Conservation (phyloP, 2,329 filamentous ascomycete species). For the Hypoxylon sp. region DNA sequence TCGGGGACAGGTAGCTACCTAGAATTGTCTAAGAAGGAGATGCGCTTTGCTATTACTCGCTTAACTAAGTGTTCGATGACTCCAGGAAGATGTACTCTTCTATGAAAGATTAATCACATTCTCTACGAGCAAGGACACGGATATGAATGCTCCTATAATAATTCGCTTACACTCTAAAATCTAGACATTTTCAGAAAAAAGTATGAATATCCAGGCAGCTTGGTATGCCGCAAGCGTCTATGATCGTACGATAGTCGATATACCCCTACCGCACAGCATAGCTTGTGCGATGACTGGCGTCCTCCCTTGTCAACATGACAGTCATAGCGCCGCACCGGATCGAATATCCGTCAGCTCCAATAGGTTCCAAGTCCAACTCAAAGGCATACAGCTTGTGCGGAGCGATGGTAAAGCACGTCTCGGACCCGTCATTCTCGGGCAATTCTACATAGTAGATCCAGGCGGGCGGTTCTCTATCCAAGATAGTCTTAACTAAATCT, state of each 20-base stretch:
- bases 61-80: neutral
- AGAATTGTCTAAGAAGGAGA: neutral
- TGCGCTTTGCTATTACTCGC: neutral
- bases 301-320: constrained; percentile 7
- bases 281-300: constrained; percentile 13
- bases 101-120: constrained; percentile 7
- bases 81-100: neutral
- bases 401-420: constrained; percentile 10
- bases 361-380: constrained; percentile 19
- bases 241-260: constrained; percentile 20
- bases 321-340: constrained; percentile 20
- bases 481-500: constrained; percentile 18
- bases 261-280: constrained; percentile 17
- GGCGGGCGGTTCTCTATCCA: constrained; percentile 25
- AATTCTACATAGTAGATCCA: constrained; percentile 28
- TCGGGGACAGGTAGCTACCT: neutral
- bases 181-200: neutral
- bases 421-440: constrained; percentile 25
- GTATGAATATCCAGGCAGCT: neutral
- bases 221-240: constrained; percentile 15
- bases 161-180: neutral
- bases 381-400: constrained; percentile 19
- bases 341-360: constrained; percentile 25
- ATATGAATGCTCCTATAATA: neutral
- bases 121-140: neutral